phyloP scores from a whole-genome alignment of 108 stramenopile genomes.

The Cylindrotheca fusiformis region DNA sequence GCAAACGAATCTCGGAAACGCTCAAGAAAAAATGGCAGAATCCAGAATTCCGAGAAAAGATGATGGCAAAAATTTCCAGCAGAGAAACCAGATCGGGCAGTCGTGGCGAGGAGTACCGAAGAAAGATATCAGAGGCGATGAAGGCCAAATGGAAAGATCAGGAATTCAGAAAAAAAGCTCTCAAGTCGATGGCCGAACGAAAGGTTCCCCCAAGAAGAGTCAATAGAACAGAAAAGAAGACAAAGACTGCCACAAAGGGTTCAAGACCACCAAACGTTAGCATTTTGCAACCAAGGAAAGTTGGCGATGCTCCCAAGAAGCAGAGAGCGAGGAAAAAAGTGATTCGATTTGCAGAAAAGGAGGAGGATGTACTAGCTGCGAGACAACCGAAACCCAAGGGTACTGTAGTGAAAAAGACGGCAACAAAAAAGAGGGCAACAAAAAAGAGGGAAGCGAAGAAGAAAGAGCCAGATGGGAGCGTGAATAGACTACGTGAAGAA shows the following conservation, averaged over 20 bases:
- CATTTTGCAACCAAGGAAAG: background rate
- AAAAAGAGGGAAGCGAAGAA: constrained; percentile 25
- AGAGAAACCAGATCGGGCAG: constrained; percentile 12
- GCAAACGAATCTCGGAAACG: constrained; percentile 58
- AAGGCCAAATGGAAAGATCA: constrained; percentile 82
- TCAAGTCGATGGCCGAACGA: constrained; percentile 53
- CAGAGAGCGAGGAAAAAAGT: background rate
- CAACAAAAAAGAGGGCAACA: constrained; percentile 15
- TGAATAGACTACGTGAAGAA: constrained; percentile 66
- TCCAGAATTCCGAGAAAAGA: constrained; percentile 65
- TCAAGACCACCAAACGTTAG: background rate
- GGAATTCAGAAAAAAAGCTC: constrained; percentile 63
- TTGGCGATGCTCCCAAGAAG: background rate
- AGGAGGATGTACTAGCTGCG: constrained; percentile 2
- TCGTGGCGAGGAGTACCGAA: constrained; percentile 31
- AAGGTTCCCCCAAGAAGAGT: background rate
- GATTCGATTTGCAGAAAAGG: constrained; percentile 1
- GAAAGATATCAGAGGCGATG: constrained; percentile 80
- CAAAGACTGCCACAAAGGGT: background rate
- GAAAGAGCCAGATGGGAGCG: constrained; percentile 59
- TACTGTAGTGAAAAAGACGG: constrained; percentile 6
- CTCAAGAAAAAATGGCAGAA: constrained; percentile 79
- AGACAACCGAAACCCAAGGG: constrained; percentile 4
- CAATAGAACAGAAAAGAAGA: background rate
- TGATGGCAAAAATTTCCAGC: constrained; percentile 73